Conservation (phyloP, 441 rosid genomes). For the Pelargonium australe region DNA sequence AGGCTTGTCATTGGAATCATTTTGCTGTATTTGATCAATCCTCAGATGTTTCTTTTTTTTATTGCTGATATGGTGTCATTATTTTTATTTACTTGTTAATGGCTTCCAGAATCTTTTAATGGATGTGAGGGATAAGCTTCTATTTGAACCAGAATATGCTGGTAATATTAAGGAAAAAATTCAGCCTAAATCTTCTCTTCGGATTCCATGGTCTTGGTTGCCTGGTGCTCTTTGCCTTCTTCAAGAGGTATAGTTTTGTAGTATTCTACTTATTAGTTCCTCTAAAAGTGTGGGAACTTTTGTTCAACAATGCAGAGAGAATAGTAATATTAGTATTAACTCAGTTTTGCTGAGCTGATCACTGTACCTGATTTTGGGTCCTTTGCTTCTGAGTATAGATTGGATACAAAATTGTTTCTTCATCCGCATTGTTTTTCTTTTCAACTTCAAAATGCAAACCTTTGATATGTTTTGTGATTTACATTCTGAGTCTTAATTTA, state of each 20-base stretch:
- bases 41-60: not conserved
- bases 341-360: not conserved
- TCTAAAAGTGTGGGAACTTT: not conserved
- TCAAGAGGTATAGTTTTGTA: slow-evolving; percentile 61
- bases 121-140: slow-evolving; percentile 91
- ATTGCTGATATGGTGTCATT: slow-evolving; percentile 2
- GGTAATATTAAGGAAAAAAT: slow-evolving; percentile 68
- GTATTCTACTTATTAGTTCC: not conserved
- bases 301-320: not conserved
- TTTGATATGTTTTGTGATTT: not conserved
- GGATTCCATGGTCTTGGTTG: slow-evolving; percentile 79
- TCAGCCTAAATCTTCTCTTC: slow-evolving; percentile 66
- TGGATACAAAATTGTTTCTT: not conserved
- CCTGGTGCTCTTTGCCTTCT: slow-evolving; percentile 88
- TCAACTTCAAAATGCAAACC: not conserved
- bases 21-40: not conserved
- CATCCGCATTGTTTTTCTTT: not conserved
- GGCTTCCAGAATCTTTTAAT: slow-evolving; percentile 63
- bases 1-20: slow-evolving; percentile 12
- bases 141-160: slow-evolving; percentile 90
- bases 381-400: not conserved
- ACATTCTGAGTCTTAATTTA: not conserved
- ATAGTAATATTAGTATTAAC: too few relatives aligned
- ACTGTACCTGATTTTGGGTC: not conserved
- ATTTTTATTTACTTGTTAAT: not conserved